Percentiles rank a stretch among this genome's conserved stretches.
Conservation (phyloP, 2,329 filamentous ascomycete genomes). For the Exserohilum turcica region DNA sequence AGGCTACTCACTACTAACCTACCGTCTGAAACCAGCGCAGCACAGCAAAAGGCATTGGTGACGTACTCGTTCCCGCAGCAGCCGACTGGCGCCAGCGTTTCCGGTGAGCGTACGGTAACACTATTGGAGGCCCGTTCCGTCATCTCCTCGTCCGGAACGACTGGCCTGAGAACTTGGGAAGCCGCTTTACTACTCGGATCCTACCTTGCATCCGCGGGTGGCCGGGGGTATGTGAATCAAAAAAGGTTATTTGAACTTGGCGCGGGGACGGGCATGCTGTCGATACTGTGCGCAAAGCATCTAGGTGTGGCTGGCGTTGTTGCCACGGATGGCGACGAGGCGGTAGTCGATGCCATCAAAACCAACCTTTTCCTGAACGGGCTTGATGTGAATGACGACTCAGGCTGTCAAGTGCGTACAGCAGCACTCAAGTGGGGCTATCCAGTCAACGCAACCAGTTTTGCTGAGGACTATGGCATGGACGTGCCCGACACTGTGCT, state of each 20-base stretch:
- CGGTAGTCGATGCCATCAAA: conserved; percentile 69
- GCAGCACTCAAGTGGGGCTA: conserved; percentile 70
- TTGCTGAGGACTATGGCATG: conserved; percentile 59
- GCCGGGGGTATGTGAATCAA: conserved; percentile 55
- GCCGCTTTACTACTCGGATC: conserved; percentile 74
- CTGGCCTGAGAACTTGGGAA: conserved; percentile 81
- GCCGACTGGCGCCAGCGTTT: conserved; percentile 19
- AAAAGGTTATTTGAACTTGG: conserved; percentile 74
- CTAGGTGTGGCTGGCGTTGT: conserved; percentile 65
- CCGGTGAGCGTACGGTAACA: conserved; percentile 56
- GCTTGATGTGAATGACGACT: conserved; percentile 56
- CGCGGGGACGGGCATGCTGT: conserved; percentile 76
- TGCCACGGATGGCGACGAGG: conserved; percentile 75
- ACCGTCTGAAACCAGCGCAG: conserved; percentile 67
- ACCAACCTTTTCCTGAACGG: conserved; percentile 72
- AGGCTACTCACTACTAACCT: conserved; percentile 67
- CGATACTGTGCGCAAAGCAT: conserved; percentile 73
- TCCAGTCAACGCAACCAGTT: conserved; percentile 61
- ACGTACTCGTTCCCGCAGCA: conserved; percentile 62
- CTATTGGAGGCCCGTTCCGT: conserved; percentile 72
- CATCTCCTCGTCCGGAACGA: conserved; percentile 73
- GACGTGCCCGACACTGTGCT: conserved; percentile 66
- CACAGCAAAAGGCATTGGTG: conserved; percentile 75
- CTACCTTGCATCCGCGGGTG: conserved; percentile 60
- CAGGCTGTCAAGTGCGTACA: conserved; percentile 47